phyloP scores from a whole-genome alignment of 1,139 yeast species.

The Yamadazyma friedrichii region DNA sequence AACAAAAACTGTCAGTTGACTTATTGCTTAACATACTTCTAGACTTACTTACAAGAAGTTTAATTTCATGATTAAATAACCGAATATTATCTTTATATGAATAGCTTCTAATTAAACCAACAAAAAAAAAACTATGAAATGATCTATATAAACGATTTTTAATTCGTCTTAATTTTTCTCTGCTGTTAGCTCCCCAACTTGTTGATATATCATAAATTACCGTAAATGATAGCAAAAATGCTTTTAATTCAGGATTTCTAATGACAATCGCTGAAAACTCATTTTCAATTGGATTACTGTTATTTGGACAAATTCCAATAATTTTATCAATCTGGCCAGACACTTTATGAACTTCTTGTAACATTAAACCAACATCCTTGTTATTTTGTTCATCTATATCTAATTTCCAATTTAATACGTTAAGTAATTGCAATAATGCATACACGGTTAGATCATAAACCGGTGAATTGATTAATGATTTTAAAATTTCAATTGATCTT shows the following conservation, averaged over 20 bases:
- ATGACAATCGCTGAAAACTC: neutral
- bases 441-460: neutral
- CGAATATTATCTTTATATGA: no score
- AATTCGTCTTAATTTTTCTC: slow-evolving; percentile 1
- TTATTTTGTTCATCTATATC: neutral
- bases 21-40: no score
- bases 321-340: neutral
- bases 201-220: slow-evolving; percentile 2
- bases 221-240: slow-evolving; percentile 1
- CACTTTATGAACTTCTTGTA: slow-evolving; percentile 1
- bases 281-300: neutral
- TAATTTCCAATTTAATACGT: slow-evolving; percentile 6
- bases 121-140: neutral
- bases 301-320: neutral
- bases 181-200: neutral
- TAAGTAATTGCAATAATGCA: slow-evolving; percentile 4
- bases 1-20: neutral
- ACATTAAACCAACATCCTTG: neutral
- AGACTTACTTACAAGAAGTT: no score
- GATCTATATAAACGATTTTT: slow-evolving; percentile 1
- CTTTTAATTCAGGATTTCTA: slow-evolving; percentile 3
- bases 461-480: neutral
- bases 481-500: neutral
- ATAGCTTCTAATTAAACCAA: slow-evolving; percentile 2
- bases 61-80: no score